phyloP scores from a whole-genome alignment of 2,329 filamentous ascomycete species.

The Bretziella fagacearum region DNA sequence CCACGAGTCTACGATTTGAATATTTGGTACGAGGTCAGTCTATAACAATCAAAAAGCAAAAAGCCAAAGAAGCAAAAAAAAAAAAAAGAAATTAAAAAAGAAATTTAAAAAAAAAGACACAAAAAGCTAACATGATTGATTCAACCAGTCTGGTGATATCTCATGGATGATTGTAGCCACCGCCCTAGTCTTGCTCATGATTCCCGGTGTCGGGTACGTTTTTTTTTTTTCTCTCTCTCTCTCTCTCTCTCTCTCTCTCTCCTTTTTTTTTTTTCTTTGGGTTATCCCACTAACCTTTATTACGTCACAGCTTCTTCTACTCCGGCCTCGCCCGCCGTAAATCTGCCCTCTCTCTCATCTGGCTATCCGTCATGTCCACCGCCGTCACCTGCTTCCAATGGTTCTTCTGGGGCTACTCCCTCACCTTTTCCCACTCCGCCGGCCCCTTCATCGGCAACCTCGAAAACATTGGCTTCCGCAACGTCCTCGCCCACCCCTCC shows the following conservation, averaged over 20 bases:
- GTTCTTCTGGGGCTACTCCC: slow-evolving; percentile 85
- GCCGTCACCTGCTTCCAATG: slow-evolving; percentile 79
- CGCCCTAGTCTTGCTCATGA: slow-evolving; percentile 77
- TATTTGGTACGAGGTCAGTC: slow-evolving; percentile 54
- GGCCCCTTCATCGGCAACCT: slow-evolving; percentile 63
- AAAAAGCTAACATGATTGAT: slow-evolving; percentile 3
- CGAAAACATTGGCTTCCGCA: slow-evolving; percentile 60
- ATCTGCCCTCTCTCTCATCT: slow-evolving; percentile 76
- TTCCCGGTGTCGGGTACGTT: slow-evolving; percentile 63
- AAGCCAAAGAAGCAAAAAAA: no score
- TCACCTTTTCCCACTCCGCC: slow-evolving; percentile 65
- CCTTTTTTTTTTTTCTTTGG: not conserved
- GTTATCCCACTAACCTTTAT: not conserved
- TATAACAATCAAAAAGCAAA: no score
- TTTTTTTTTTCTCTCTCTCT: slow-evolving; percentile 1
- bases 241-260: no score
- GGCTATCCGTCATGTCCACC: slow-evolving; percentile 75
- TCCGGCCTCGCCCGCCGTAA: slow-evolving; percentile 78
- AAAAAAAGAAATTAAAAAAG: no score
- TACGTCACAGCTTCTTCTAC: slow-evolving; percentile 55
- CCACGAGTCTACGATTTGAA: slow-evolving; percentile 54
- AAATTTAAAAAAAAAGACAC: no score
- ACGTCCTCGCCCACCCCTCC: slow-evolving; percentile 59
- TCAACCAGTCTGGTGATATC: slow-evolving; percentile 55
- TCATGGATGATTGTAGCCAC: slow-evolving; percentile 70